Evolutionary conservation across 129 eudicot genomes (phyloP), one percentile per base, ranked within the genome.

Genomic region (Arctium minus): DNA sequence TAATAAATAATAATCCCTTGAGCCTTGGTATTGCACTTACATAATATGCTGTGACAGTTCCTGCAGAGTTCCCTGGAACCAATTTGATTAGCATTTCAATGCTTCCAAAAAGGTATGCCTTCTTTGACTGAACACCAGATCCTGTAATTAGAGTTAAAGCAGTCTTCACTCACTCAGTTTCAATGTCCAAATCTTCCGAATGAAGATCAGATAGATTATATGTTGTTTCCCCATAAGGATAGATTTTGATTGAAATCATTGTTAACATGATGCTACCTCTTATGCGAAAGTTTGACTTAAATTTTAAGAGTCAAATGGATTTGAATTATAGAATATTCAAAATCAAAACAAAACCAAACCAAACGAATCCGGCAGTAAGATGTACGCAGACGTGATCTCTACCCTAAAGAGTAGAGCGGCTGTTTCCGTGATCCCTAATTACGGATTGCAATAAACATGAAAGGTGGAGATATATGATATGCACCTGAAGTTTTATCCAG

Each of bases 1-100:
- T 40, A 22, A 38, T 10, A 46, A 71, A 18, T 53, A 22, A n/a
- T 10, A 46, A 71, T 32, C 70, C 10, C 36, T 73, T 53, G 30
- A n/a, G 39, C 9, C 12, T 65, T 48, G 46, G 11, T 73, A 32
- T 70, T 40, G 71, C 1, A 89, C 97, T 86, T 89, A 92, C 93
- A 67, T 92, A 92, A 78, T 86, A 89, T 30, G 97, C 91, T 39
- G 93, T 88, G 35, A 92, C 97, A 9, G 97, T 92, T 90, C 97
- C 94, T 13, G 92, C 94, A 46, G 97, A 90, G 77, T 90, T 85
- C 15, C 91, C 92, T 1, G 89, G 88, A 35, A 86, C 94, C 77
- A 92, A 81, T 79, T 92, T 90, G 81, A 92, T 90, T 36, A 69
- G 80, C 91, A 92, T 77, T 50, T 86, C 90, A 81, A 90, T 77